phyloP scores from a whole-genome alignment of 2,329 filamentous ascomycete species.

The Raffaelea ambrosiae region DNA sequence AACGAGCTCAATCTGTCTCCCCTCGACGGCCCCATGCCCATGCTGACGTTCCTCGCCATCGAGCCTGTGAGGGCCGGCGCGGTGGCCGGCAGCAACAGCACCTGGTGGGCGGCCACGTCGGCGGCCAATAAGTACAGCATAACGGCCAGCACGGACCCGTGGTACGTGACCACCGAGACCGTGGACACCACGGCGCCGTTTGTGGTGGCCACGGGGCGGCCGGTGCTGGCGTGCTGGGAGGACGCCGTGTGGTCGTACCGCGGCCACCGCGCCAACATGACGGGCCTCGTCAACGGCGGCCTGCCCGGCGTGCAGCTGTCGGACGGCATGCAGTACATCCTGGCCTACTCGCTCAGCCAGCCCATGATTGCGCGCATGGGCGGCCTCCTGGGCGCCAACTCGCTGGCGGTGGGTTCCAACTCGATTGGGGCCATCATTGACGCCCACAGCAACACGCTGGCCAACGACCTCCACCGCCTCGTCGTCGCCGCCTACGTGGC shows the following conservation, averaged over 20 bases:
- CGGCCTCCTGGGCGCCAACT: constrained; percentile 9
- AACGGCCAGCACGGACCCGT: constrained; percentile 13
- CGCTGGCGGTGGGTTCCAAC: constrained; percentile 11
- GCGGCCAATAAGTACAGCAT: constrained; percentile 16
- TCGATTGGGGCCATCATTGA: constrained; percentile 13
- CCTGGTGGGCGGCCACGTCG: constrained; percentile 17
- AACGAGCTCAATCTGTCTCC: too few relatives aligned
- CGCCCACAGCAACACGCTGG: constrained; percentile 14
- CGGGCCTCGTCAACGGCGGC: constrained; percentile 5
- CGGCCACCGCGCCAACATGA: constrained; percentile 10
- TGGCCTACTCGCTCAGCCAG: constrained; percentile 6
- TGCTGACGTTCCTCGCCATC: not conserved
- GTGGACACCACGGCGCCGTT: constrained; percentile 5
- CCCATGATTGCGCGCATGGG: constrained; percentile 12
- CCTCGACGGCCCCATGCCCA: too few relatives aligned
- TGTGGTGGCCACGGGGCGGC: constrained; percentile 10
- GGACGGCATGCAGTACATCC: constrained; percentile 6
- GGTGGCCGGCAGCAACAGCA: constrained; percentile 12
- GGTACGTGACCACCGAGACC: constrained; percentile 13
- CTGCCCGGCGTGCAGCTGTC: constrained; percentile 14
- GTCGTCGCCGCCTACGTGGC: constrained; percentile 17
- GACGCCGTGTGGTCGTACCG: constrained; percentile 17
- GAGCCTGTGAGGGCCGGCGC: not conserved
- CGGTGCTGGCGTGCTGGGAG: constrained; percentile 17
- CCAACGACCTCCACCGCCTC: constrained; percentile 16